Evolutionary conservation across 371 early-diverging fungal species (phyloP).

Genomic region (Mucor indicus): DNA sequence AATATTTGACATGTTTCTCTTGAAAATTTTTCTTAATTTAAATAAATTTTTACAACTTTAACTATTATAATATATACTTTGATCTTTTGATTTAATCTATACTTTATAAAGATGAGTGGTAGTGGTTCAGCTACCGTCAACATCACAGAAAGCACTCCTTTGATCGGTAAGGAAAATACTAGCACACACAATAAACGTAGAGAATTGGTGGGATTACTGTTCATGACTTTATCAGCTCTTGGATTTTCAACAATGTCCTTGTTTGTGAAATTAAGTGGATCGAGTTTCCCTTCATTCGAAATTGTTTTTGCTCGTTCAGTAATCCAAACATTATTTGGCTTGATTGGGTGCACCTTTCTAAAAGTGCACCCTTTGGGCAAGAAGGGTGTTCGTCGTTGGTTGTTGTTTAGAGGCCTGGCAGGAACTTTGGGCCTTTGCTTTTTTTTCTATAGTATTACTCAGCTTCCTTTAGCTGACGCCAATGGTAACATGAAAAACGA

Average conservation of each 20-base stretch:
- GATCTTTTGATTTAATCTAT: too few species aligned
- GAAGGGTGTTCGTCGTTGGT: constrained; percentile 42
- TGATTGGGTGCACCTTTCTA: constrained; percentile 48
- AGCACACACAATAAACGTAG: constrained; percentile 6
- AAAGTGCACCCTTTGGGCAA: constrained; percentile 59
- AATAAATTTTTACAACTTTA: too few species aligned
- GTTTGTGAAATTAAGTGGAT: constrained; percentile 63
- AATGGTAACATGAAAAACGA: constrained; percentile 40
- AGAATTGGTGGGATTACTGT: constrained; percentile 39
- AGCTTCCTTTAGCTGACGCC: constrained; percentile 72
- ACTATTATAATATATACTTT: too few species aligned
- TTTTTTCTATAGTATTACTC: constrained; percentile 71
- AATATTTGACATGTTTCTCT: too few species aligned
- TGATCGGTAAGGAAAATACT: constrained; percentile 5
- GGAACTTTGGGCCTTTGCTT: constrained; percentile 67
- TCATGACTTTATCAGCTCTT: constrained; percentile 63
- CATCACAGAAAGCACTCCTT: constrained; percentile 2
- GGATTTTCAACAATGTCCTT: constrained; percentile 72
- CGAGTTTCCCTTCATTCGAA: constrained; percentile 58
- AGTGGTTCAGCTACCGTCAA: too few species aligned
- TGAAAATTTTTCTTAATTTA: too few species aligned
- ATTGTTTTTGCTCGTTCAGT: constrained; percentile 71
- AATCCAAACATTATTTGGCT: constrained; percentile 56
- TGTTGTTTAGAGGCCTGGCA: constrained; percentile 63
- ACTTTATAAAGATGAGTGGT: too few species aligned